phyloP scores from a whole-genome alignment of 2,329 filamentous ascomycete genomes.

The Penicillium griseofulvum region DNA sequence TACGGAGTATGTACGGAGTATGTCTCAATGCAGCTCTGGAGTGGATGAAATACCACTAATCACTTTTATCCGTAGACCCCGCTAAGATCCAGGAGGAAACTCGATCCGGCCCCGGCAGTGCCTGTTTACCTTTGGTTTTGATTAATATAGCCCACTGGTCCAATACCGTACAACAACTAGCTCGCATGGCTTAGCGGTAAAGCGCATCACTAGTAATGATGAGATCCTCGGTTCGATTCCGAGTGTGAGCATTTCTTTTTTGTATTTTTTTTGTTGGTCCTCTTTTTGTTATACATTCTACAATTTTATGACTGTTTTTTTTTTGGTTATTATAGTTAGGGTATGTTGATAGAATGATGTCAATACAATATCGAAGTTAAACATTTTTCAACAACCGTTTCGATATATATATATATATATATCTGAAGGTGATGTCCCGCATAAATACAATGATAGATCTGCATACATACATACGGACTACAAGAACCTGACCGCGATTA shows the following conservation, averaged over 20 bases:
- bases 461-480: neutral
- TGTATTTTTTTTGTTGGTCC: neutral
- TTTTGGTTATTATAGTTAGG: neutral
- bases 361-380: neutral
- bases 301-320: neutral
- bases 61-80: neutral
- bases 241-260: neutral
- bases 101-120: neutral
- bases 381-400: neutral
- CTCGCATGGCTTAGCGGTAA: constrained; percentile 1
- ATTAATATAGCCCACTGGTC: neutral
- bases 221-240: neutral
- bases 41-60: neutral
- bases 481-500: neutral
- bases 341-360: neutral
- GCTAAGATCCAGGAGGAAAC: neutral
- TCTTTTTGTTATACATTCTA: neutral
- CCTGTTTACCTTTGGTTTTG: no score
- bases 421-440: neutral
- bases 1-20: no score
- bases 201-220: neutral
- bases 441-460: neutral
- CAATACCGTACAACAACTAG: neutral
- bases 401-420: neutral
- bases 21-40: neutral